Conservation (phyloP, 345 rosid genomes). For the Erucastrum elatum region DNA sequence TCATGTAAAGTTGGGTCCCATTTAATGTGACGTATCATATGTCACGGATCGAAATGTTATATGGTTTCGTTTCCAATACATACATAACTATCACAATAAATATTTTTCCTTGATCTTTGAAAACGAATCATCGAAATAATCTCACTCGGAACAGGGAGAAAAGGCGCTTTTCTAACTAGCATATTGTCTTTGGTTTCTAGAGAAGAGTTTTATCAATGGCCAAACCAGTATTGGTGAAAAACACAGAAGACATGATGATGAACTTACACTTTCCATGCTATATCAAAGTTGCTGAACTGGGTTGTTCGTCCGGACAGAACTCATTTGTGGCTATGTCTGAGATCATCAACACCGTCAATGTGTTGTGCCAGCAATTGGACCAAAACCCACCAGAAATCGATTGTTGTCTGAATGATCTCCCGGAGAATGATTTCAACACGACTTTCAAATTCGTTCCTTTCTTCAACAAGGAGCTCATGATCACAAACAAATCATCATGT, state of each 20-base stretch:
- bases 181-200: not conserved
- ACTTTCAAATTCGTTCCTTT: constrained; percentile 16
- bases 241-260: constrained; percentile 14
- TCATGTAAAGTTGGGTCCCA: not conserved
- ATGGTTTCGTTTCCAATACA: not conserved
- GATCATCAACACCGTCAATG: constrained; percentile 24
- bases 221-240: constrained; percentile 15
- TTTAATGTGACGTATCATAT: not conserved
- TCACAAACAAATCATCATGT: constrained; percentile 12
- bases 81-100: not conserved
- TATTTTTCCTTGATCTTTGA: not conserved
- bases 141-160: not conserved
- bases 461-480: not conserved
- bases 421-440: constrained; percentile 47
- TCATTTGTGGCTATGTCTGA: constrained; percentile 33
- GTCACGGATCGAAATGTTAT: not conserved
- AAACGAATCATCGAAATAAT: not conserved
- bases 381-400: constrained; percentile 22
- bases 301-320: constrained; percentile 55
- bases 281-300: constrained; percentile 45
- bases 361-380: not conserved
- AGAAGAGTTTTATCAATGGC: constrained; percentile 26
- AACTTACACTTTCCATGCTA: not conserved
- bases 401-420: constrained; percentile 42
- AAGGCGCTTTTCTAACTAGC: not conserved